These are phyloP conservation scores for Fusarium annulatum DNA, from an alignment of 2,329 filamentous ascomycete genomes.

Conservation along the genomic window DNA sequence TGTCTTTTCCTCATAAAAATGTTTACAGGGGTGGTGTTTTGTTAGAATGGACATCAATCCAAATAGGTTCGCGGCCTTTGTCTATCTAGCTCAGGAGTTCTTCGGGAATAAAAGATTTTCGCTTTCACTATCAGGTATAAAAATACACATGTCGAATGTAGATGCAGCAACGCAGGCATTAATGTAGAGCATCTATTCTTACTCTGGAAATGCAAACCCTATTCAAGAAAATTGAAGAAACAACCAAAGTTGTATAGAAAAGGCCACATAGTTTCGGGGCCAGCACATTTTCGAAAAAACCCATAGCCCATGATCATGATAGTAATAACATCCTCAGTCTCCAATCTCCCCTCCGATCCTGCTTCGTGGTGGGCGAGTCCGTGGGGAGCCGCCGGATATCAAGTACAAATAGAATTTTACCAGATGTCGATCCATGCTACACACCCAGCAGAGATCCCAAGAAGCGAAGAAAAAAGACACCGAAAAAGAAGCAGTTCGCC, in stretches of 20 bases:
- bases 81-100: neutral
- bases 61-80: neutral
- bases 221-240: slow-evolving; percentile 39
- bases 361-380: slow-evolving; percentile 12
- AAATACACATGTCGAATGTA: neutral
- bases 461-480: slow-evolving; percentile 27
- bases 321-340: slow-evolving; percentile 33
- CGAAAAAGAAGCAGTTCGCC: slow-evolving; percentile 32
- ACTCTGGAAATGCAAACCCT: slow-evolving; percentile 39
- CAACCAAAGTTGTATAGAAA: slow-evolving; percentile 35
- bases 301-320: slow-evolving; percentile 46
- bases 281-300: slow-evolving; percentile 38
- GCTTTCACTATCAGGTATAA: neutral
- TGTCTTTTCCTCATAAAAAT: neutral
- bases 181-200: slow-evolving; percentile 34
- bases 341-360: slow-evolving; percentile 19
- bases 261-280: slow-evolving; percentile 29
- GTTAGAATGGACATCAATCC: neutral
- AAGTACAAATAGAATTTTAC: slow-evolving; percentile 30
- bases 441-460: slow-evolving; percentile 14
- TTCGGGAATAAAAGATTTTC: neutral
- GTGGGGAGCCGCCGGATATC: slow-evolving; percentile 22
- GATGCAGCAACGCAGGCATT: neutral
- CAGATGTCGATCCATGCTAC: slow-evolving; percentile 15
- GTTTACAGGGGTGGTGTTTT: neutral